These are phyloP conservation scores for Rhodotorula sp. DNA, from an alignment of 1,284 basidiomycete genomes.

Conservation along the genomic window DNA sequence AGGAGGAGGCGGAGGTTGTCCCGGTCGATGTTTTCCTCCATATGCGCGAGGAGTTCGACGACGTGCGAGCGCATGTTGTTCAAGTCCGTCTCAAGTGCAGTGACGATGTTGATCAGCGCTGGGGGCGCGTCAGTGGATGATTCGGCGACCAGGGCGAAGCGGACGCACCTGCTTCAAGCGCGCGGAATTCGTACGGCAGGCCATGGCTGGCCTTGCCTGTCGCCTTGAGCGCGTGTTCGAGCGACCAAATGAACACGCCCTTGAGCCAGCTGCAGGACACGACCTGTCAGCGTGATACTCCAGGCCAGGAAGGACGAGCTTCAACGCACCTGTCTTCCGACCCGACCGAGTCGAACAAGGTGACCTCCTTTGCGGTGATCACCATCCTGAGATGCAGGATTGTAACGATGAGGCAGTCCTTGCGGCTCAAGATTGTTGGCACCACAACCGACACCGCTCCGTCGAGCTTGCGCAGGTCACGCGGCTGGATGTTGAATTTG, in stretches of 20 bases:
- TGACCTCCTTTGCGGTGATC: constrained; percentile 87
- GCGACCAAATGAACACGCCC: constrained; percentile 81
- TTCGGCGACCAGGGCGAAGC: not conserved
- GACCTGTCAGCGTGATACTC: not conserved
- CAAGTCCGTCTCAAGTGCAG: constrained; percentile 90
- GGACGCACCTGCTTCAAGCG: constrained; percentile 72
- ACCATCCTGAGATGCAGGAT: constrained; percentile 92
- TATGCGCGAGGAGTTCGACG: constrained; percentile 79
- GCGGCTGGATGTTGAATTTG: constrained; percentile 78
- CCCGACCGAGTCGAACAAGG: constrained; percentile 89
- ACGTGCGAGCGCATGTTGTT: constrained; percentile 84
- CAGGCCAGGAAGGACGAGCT: too few relatives aligned
- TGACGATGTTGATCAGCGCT: constrained; percentile 74
- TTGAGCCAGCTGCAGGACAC: constrained; percentile 61
- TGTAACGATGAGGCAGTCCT: constrained; percentile 85
- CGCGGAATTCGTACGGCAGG: constrained; percentile 87
- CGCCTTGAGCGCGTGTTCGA: constrained; percentile 80
- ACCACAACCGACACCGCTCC: constrained; percentile 76
- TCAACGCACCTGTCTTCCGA: constrained; percentile 63
- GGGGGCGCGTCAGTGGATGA: not conserved
- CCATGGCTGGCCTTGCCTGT: constrained; percentile 57
- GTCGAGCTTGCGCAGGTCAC: constrained; percentile 96
- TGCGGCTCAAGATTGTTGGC: constrained; percentile 75
- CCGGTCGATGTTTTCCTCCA: constrained; percentile 87
- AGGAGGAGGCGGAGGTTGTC: constrained; percentile 86